Evolutionary conservation across 73 alveolate genomes (phyloP).

Genomic region (Blepharisma japonicum): DNA sequence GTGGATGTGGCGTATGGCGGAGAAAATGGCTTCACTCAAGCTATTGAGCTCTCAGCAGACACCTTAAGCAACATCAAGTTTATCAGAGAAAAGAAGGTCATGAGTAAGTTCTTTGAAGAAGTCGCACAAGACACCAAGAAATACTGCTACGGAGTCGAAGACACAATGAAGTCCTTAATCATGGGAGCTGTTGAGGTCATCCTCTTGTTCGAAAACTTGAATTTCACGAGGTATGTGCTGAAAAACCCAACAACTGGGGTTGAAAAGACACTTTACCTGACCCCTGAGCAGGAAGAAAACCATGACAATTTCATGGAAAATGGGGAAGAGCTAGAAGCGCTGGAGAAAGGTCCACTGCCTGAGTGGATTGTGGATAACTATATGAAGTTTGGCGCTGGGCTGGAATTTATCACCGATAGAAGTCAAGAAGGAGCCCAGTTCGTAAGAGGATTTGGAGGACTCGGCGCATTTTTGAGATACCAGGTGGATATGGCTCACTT

Average conservation of each 20-base stretch:
- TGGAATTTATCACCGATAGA: constrained; percentile 95
- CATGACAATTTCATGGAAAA: constrained; percentile 57
- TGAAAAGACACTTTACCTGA: constrained; percentile 43
- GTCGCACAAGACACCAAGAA: constrained; percentile 92
- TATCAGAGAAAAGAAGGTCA: constrained; percentile 92
- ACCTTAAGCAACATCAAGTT: constrained; percentile 94
- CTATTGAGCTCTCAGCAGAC: constrained; percentile 74
- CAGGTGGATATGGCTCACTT: constrained; percentile 76
- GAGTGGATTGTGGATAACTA: constrained; percentile 95
- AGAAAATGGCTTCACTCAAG: constrained; percentile 95
- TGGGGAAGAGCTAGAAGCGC: constrained; percentile 83
- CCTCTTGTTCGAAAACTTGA: constrained; percentile 89
- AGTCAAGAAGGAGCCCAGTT: constrained; percentile 96
- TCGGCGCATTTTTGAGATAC: constrained; percentile 98
- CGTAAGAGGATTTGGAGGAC: constrained; percentile 97
- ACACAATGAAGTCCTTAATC: constrained; percentile 95
- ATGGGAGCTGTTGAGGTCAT: constrained; percentile 87
- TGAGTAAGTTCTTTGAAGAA: constrained; percentile 93
- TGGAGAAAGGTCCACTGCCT: constrained; percentile 74
- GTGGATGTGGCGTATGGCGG: constrained; percentile 99
- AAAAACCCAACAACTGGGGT: constrained; percentile 51
- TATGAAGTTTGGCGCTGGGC: constrained; percentile 83
- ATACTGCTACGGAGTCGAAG: constrained; percentile 95
- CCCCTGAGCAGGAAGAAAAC: constrained; percentile 11
- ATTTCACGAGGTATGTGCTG: constrained; percentile 64